These are phyloP conservation scores for Fragilaria crotonensis DNA, from an alignment of 108 stramenopile genomes.

Conservation along the genomic window DNA sequence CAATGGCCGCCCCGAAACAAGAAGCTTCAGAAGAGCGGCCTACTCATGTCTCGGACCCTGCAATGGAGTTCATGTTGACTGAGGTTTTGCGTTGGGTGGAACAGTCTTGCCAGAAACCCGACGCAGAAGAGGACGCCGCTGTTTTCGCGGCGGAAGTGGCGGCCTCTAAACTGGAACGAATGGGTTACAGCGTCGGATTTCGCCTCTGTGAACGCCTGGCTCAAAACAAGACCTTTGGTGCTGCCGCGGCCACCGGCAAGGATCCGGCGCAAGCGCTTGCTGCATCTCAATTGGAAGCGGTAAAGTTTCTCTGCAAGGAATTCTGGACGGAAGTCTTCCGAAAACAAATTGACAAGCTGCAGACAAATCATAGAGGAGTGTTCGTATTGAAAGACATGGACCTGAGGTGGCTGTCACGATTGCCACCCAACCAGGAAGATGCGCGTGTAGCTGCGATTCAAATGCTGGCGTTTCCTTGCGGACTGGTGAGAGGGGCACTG, in stretches of 20 bases:
- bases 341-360: conserved; percentile 92
- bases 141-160: conserved; percentile 62
- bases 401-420: conserved; percentile 63
- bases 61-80: conserved; percentile 70
- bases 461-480: conserved; percentile 82
- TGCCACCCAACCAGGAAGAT: conserved; percentile 63
- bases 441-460: conserved; percentile 73
- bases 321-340: conserved; percentile 90
- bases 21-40: background rate
- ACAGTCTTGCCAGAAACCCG: conserved; percentile 34
- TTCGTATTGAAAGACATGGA: conserved; percentile 89
- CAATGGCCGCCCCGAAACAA: background rate
- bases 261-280: conserved; percentile 37
- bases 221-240: conserved; percentile 58
- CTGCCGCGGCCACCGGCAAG: conserved; percentile 26
- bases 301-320: conserved; percentile 94
- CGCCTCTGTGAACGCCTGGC: conserved; percentile 84
- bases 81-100: conserved; percentile 71
- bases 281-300: conserved; percentile 74
- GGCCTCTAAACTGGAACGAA: conserved; percentile 82
- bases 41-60: conserved; percentile 60
- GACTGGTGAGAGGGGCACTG: conserved; percentile 83
- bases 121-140: conserved; percentile 25
- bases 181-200: conserved; percentile 89
- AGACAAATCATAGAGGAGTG: conserved; percentile 92